Percentiles rank a stretch among this genome's conserved stretches.
These are phyloP conservation scores for Mallotus repandus DNA, from an alignment of 441 rosid species.

Conservation along the genomic window DNA sequence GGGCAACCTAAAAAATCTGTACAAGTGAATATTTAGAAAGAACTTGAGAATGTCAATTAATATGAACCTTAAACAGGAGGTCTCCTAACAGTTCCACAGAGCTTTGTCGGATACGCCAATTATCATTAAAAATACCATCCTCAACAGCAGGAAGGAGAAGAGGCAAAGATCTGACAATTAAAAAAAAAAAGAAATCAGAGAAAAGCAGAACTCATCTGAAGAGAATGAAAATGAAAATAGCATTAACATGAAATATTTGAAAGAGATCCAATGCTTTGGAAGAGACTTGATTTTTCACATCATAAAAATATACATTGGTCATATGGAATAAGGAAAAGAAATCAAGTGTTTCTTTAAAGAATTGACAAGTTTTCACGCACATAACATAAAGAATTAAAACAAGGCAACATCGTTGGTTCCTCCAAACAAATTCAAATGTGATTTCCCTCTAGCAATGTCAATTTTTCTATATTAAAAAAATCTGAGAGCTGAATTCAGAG, in stretches of 20 bases:
- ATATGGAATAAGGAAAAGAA: not conserved
- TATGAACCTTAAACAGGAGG: conserved; percentile 85
- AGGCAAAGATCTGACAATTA: conserved; percentile 73
- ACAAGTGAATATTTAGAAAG: conserved; percentile 9
- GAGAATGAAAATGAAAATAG: not conserved
- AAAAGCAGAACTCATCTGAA: not conserved
- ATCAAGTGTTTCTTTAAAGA: not conserved
- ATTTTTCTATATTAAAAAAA: not conserved
- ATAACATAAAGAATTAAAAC: not conserved
- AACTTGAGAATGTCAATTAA: conserved; percentile 17
- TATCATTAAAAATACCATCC: conserved; percentile 98
- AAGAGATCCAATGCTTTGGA: conserved; percentile 6
- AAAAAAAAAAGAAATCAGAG: conserved; percentile 10
- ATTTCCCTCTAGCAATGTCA: not conserved
- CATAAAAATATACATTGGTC: not conserved
- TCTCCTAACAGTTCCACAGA: conserved; percentile 99
- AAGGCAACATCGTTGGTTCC: not conserved
- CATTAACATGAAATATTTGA: not conserved
- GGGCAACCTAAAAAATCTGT: conserved; percentile 7
- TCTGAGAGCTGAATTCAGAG: not conserved
- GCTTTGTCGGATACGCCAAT: conserved; percentile 99
- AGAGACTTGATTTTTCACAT: not conserved
- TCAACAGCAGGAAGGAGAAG: conserved; percentile 99
- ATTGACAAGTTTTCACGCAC: not conserved
- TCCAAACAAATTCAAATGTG: not conserved